Evolutionary conservation across 805 yeast genomes (phyloP).

Genomic region (Saturnispora zaruensis): DNA sequence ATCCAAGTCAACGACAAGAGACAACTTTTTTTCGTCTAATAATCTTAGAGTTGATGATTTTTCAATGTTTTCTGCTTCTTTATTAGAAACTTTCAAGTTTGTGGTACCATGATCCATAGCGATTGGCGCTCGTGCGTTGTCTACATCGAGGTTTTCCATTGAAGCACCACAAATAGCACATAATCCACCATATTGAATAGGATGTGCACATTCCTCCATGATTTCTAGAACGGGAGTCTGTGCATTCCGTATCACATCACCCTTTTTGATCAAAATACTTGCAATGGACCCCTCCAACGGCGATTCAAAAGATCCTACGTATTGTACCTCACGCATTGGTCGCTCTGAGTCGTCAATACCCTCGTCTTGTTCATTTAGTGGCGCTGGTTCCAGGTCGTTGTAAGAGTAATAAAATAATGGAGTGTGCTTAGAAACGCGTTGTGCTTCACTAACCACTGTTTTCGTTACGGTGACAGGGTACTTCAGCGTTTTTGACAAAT

Average conservation of each 20-base stretch:
- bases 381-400: constrained; percentile 55
- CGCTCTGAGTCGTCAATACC: constrained; percentile 31
- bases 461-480: constrained; percentile 60
- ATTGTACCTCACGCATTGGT: constrained; percentile 45
- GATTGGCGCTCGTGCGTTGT: constrained; percentile 71
- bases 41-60: constrained; percentile 53
- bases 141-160: constrained; percentile 60
- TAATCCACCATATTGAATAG: constrained; percentile 89
- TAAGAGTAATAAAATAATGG: constrained; percentile 55
- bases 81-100: constrained; percentile 71
- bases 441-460: constrained; percentile 34
- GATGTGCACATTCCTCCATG: constrained; percentile 80
- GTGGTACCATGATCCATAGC: constrained; percentile 85
- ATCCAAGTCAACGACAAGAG: constrained; percentile 91
- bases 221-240: constrained; percentile 43
- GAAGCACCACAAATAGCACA: constrained; percentile 90
- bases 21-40: constrained; percentile 55
- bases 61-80: constrained; percentile 83
- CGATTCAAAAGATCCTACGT: constrained; percentile 69
- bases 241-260: constrained; percentile 51
- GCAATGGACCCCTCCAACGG: constrained; percentile 70
- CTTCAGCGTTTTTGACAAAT: constrained; percentile 53
- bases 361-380: constrained; percentile 35
- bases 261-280: constrained; percentile 40
- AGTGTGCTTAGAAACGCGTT: constrained; percentile 38